Base-by-base conservation (phyloP, 495 filamentous ascomycete genomes). In the Aspergillus nanangensis region DNA sequence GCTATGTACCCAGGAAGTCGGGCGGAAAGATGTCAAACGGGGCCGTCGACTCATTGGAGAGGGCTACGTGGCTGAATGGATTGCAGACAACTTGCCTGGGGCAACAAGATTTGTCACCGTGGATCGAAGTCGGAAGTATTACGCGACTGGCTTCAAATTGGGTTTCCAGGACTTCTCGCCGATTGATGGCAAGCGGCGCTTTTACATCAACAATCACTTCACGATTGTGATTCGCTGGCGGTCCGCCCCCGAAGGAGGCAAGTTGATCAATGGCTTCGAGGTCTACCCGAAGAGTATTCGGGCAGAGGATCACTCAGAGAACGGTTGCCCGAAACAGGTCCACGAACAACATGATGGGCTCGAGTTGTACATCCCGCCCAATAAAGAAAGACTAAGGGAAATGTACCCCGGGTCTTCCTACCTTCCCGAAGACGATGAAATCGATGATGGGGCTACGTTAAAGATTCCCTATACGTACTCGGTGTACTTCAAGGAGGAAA, bases 51-150 rank as follows among this genome's bases (percentile, higher is more conserved):
- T 96, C 51, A 83, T 96, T 35, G 78, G 76, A 48, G 80, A 90
- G 43, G 89, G 89, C 32, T 95, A 95, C 62, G 87, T 95, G 33
- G 85, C 83, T 3, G 91, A 96, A 63, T 96, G 91, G 91, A 96
- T 96, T 55, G 88, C 92, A 34, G 91, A 96, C 62, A 96, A 96
- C 50, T 74, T 96, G 20, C 91, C 91, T 8, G 91, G 91, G 7
- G 91, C 91, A 32, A 95, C 91, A 3, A 90, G 84, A 58, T 96
- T 95, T 56, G 89, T 95, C 35, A 94, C 88, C 0, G 84, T 88
- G 11, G 91, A 96, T 62, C 89, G 88, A 62, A 82, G 77, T 42
- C 81, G 83, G 52, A 95, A 90, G 62, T 95, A 95, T 66, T 96
- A 95, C 59, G 89, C 91, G 18, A 83, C 91, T 11, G 91, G 91